Base-by-base conservation (phyloP, 306 rosid genomes). In the Glycyrrhiza uralensis region DNA sequence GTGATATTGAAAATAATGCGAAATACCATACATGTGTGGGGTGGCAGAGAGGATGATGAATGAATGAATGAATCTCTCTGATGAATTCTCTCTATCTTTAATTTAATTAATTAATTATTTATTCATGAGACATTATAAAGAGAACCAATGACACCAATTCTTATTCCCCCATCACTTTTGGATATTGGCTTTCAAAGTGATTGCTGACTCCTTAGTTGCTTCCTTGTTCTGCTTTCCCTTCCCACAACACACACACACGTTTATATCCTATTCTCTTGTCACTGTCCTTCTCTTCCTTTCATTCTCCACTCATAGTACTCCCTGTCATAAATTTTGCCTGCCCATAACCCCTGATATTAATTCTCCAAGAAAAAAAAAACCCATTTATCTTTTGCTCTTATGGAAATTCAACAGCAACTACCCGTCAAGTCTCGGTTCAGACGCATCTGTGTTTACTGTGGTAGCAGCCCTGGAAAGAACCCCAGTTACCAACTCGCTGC, bases 381-480 rank as follows among this genome's bases (percentile, higher is more conserved):
- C 24, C 35, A 26, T 14, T 14, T 33, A 2, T 22, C 22, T 49
- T 73, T 69, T 63, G 28, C 69, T 49, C 2, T 47, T 29, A 86
- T 82, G 92, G 94, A 89, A 75, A 69, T 62, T 65, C 77, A 80
- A 17, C 74, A 68, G 41, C 80, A 79, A 69, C 29, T 69, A 15
- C 10, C 61, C 11, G 44, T 60, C 76, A 79, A 81, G 19, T 85
- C 97, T 13, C 85, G 87, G 76, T 94, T 94, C 80, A 87, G 62
- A 35, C 87, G 98, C 49, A 75, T 91, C 71, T 94, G 98, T 64
- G 98, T 94, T 19, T 94, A 87, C 83, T 94, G 98, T 19, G 97
- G 98, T 1, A 94, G 98, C 79, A 89, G 92, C 59, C 78, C 91
- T 4, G 98, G 98, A 8, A 94, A 85, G 74, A 94, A 57, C 59